Evolutionary conservation across 306 rosid species (phyloP).

Genomic region (Castanea sativa): DNA sequence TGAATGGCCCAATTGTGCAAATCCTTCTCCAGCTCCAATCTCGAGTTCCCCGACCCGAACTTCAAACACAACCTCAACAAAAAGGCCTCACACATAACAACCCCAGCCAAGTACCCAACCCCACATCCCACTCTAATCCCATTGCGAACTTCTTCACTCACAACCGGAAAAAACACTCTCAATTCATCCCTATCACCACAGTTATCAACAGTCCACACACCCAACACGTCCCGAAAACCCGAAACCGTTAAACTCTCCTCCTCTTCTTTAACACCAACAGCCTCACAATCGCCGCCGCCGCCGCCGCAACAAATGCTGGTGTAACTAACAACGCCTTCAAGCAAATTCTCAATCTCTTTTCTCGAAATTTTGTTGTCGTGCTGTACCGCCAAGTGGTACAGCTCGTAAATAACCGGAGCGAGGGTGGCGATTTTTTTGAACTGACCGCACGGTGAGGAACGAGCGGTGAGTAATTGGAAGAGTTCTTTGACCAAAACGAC

Average conservation of each 20-base stretch:
- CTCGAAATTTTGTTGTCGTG: conserved; percentile 8
- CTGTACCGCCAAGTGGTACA: conserved; percentile 23
- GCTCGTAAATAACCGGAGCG: conserved; percentile 50
- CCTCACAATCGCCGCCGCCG: neutral
- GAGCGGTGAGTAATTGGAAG: conserved; percentile 52
- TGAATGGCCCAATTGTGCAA: conserved; percentile 46
- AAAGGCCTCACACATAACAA: conserved; percentile 64
- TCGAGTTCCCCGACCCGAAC: conserved; percentile 30
- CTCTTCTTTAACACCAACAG: conserved; percentile 8
- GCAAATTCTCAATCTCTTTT: conserved; percentile 38
- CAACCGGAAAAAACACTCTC: conserved; percentile 55
- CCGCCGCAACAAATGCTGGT: conserved; percentile 51
- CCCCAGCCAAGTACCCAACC: conserved; percentile 53
- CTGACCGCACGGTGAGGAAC: conserved; percentile 34
- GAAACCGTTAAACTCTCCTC: conserved; percentile 13
- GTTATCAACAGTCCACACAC: conserved; percentile 57
- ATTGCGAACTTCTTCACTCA: conserved; percentile 33
- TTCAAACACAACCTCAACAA: conserved; percentile 55
- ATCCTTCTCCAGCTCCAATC: conserved; percentile 52
- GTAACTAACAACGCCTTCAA: conserved; percentile 52
- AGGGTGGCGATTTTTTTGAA: conserved; percentile 45
- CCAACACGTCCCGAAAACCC: conserved; percentile 40
- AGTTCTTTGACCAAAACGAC: conserved; percentile 33
- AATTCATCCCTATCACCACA: conserved; percentile 29
- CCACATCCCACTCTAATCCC: conserved; percentile 39